phyloP scores from a whole-genome alignment of 768 basidiomycete genomes.

The Suillus hirtellus region DNA sequence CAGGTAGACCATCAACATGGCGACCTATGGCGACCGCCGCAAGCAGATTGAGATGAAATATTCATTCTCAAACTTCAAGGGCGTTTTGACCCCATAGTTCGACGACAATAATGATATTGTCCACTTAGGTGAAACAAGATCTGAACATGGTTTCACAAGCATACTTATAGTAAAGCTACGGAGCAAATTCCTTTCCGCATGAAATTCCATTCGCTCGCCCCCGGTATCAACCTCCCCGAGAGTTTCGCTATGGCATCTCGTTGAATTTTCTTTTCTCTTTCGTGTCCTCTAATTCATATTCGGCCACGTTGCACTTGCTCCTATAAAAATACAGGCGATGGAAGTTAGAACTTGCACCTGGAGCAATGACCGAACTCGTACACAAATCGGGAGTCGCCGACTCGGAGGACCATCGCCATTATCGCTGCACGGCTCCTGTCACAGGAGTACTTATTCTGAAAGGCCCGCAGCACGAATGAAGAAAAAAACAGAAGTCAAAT shows the following conservation, averaged over 20 bases:
- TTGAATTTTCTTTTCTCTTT: constrained; percentile 25
- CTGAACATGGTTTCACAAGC: background rate
- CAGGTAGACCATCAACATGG: background rate
- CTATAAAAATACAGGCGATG: constrained; percentile 58
- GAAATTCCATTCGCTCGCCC: constrained; percentile 53
- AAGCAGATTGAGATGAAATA: background rate
- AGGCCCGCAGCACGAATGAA: constrained; percentile 20
- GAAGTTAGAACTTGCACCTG: constrained; percentile 53
- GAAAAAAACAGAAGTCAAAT: background rate
- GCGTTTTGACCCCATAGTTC: background rate
- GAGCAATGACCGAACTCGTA: constrained; percentile 75
- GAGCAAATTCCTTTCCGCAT: background rate
- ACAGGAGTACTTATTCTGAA: background rate
- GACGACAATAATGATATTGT: background rate
- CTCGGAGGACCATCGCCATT: background rate
- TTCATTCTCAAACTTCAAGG: background rate
- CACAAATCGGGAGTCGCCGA: constrained; percentile 55
- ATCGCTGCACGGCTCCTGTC: background rate
- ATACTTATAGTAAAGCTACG: background rate
- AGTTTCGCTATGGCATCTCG: constrained; percentile 19
- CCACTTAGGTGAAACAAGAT: background rate
- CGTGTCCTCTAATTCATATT: constrained; percentile 26
- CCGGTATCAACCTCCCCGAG: constrained; percentile 34
- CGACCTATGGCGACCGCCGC: background rate
- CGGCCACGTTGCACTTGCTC: constrained; percentile 22